A percentile compares a stretch with the other conserved stretches of the same genome.
These are phyloP conservation scores for Diaporthe citri DNA, from an alignment of 2,329 filamentous ascomycete species.

Conservation along the genomic window DNA sequence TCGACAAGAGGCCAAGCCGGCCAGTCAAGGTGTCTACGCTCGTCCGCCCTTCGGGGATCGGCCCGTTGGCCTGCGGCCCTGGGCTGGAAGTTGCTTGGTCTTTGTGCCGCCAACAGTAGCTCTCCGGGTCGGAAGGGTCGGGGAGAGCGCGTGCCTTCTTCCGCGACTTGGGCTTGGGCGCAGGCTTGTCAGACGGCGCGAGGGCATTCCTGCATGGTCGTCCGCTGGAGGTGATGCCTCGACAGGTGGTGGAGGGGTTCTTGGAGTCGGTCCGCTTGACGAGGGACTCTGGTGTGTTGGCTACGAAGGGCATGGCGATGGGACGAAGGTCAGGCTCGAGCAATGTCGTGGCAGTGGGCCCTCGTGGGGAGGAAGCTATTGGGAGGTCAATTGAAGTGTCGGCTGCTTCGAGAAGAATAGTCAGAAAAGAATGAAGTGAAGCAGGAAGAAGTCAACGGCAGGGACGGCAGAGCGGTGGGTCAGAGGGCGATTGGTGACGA, in stretches of 20 bases:
- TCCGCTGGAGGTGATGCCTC: constrained; percentile 87
- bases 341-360: constrained; percentile 35
- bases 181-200: constrained; percentile 55
- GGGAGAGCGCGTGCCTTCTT: constrained; percentile 52
- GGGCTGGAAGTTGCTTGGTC: constrained; percentile 77
- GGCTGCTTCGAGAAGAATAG: neutral
- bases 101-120: constrained; percentile 96
- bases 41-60: constrained; percentile 73
- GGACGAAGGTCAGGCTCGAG: constrained; percentile 42
- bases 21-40: constrained; percentile 92
- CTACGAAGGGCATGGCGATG: constrained; percentile 71
- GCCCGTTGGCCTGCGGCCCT: constrained; percentile 58
- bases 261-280: constrained; percentile 86
- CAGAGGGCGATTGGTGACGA: constrained; percentile 9
- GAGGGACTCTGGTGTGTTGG: constrained; percentile 83
- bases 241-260: constrained; percentile 86
- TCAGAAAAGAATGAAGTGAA: neutral
- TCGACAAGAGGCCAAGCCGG: constrained; percentile 79
- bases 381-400: neutral
- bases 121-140: constrained; percentile 68
- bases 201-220: constrained; percentile 84
- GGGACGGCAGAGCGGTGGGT: constrained; percentile 18
- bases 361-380: neutral
- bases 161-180: constrained; percentile 45
- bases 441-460: constrained; percentile 6